These are phyloP conservation scores for Corchorus olitorius DNA, from an alignment of 345 rosid species.

Conservation along the genomic window DNA sequence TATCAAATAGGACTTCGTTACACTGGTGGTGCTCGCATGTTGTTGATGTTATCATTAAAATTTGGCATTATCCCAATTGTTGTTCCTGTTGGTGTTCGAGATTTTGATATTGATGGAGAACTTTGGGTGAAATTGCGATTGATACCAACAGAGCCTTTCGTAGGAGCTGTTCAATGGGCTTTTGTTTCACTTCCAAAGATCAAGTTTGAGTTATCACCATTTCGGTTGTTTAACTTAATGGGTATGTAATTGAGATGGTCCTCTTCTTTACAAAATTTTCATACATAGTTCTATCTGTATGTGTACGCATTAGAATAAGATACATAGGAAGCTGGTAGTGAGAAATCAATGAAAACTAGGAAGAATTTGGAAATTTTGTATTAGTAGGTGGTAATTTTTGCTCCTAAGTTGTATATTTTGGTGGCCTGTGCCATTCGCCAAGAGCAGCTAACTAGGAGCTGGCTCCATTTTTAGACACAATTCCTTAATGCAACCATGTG, in stretches of 20 bases:
- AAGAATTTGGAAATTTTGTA: not conserved
- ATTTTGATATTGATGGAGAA: slow-evolving; percentile 98
- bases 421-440: not conserved
- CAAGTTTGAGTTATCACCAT: slow-evolving; percentile 92
- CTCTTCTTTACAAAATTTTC: not conserved
- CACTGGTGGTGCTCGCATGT: slow-evolving; percentile 95
- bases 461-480: not conserved
- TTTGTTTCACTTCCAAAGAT: slow-evolving; percentile 96
- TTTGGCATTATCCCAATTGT: slow-evolving; percentile 81
- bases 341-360: not conserved
- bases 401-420: not conserved
- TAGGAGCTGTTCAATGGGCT: slow-evolving; percentile 95
- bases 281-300: not conserved
- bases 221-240: slow-evolving; percentile 93
- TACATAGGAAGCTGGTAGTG: not conserved
- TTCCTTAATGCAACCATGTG: not conserved
- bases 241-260: slow-evolving; percentile 49
- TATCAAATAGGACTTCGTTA: slow-evolving; percentile 96
- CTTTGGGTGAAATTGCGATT: slow-evolving; percentile 97
- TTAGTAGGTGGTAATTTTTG: not conserved
- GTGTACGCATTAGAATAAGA: not conserved
- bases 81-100: slow-evolving; percentile 90
- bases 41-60: slow-evolving; percentile 83
- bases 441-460: not conserved
- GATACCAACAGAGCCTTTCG: slow-evolving; percentile 91